Evolutionary conservation across 352 stramenopile genomes (phyloP), one percentile per base, ranked within the genome.

Genomic region (Plasmopara halstedii): DNA sequence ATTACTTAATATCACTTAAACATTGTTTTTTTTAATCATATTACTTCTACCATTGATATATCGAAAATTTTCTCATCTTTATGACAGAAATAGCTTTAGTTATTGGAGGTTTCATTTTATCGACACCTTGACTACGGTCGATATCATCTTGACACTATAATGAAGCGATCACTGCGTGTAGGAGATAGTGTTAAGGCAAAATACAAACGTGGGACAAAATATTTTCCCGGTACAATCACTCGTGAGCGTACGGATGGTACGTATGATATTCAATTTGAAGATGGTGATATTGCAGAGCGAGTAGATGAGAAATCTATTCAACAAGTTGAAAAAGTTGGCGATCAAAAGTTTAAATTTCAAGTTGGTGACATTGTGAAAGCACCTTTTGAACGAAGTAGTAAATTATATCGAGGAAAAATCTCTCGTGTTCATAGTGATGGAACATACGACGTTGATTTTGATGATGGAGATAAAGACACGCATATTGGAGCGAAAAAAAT

Each of bases 301-400:
- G 67, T 79, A 5, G 48, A 71, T 19, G 29, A 39, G 20, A 29
- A 50, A 6, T 57, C 42, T 1, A 73, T 79, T 23, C 50, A 73
- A 22, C 20, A 34, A 5, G 46, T 53, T 2, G 39, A 53, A 15
- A 37, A 48, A 26, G 15, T 3, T n/a, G 53, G 65, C n/a, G 34
- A 51, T 6, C 25, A 58, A 62, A 41, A 20, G 42, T 4, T 2
- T 6, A 10, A 20, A 0, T 55, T 66, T 19, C 10, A 56, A 40
- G 46, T 62, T 27, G 77, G 73, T 1, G 71, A 88, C 20, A 36
- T 61, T 14, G 50, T 92, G 1, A 70, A 89, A 46, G 75, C 70
- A 9, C 55, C 58, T 8, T 76, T 67, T 36, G 67, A 82, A 42
- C 49, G 47, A 52, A 58, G 67, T 3, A 37, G 0, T 2, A 75